Evolutionary conservation across 148 eudicot genomes (phyloP).

Genomic region (Agrostemma githago): DNA sequence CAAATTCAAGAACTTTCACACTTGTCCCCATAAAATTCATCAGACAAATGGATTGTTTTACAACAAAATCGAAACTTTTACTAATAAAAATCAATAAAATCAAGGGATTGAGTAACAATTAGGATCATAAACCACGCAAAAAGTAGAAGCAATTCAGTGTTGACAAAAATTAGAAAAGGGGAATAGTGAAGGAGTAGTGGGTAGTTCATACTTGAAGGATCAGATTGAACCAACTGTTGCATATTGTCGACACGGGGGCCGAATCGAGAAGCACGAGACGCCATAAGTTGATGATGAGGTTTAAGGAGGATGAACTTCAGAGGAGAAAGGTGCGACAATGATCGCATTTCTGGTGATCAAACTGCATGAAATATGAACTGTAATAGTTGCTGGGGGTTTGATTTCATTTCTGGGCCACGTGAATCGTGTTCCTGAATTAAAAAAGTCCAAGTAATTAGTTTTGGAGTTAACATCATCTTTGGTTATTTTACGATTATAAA

Average conservation of each 20-base stretch:
- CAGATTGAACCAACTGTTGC: slow-evolving; percentile 12
- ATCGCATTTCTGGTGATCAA: background rate
- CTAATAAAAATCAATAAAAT: too few relatives aligned
- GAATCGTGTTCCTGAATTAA: background rate
- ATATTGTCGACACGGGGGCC: slow-evolving; percentile 4
- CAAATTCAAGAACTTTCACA: background rate
- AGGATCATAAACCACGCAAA: too few relatives aligned
- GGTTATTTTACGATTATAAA: too few relatives aligned
- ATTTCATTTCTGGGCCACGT: background rate
- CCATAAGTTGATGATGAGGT: slow-evolving; percentile 21
- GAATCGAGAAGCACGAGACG: slow-evolving; percentile 11
- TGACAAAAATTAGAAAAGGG: background rate
- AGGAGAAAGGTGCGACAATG: background rate
- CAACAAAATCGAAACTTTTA: background rate
- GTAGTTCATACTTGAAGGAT: slow-evolving; percentile 18
- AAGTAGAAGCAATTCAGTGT: too few relatives aligned
- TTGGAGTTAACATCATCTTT: too few relatives aligned
- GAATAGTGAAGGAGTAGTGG: background rate
- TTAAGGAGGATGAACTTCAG: background rate
- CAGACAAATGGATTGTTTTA: too few relatives aligned
- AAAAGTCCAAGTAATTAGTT: too few relatives aligned
- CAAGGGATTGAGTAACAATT: too few relatives aligned
- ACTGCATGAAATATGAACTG: background rate
- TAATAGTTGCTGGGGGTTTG: background rate
- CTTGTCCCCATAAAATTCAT: too few relatives aligned